Conservation (phyloP, 768 basidiomycete genomes). For the Leccinum broughii region DNA sequence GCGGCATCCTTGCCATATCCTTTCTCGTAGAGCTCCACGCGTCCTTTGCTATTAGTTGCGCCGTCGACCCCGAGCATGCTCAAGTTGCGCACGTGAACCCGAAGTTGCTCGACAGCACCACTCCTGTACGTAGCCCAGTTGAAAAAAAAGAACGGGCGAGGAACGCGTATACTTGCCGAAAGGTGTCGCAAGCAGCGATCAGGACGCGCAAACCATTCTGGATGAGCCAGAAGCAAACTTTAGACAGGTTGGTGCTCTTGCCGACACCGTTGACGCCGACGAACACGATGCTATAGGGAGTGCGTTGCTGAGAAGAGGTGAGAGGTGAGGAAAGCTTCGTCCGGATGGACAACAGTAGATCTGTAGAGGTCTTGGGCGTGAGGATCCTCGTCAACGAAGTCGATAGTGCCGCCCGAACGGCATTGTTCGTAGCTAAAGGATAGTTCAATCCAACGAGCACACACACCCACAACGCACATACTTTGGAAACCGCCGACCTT, state of each 20-base stretch:
- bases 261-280: conserved; percentile 99
- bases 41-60: conserved; percentile 64
- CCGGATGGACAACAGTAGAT: conserved; percentile 89
- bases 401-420: conserved; percentile 81
- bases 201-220: conserved; percentile 92
- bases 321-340: conserved; percentile 79
- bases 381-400: conserved; percentile 89
- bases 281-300: conserved; percentile 92
- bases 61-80: conserved; percentile 78
- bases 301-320: conserved; percentile 70
- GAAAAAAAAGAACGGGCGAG: not conserved
- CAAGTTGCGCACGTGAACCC: conserved; percentile 94
- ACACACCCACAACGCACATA: conserved; percentile 36
- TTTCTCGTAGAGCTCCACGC: conserved; percentile 91
- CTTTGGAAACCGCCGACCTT: conserved; percentile 90
- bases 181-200: conserved; percentile 98
- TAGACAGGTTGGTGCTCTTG: conserved; percentile 96
- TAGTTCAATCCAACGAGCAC: conserved; percentile 5
- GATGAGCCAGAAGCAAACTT: conserved; percentile 99
- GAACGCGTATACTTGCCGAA: conserved; percentile 53
- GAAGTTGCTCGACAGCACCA: conserved; percentile 96
- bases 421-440: conserved; percentile 71
- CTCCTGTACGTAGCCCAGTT: conserved; percentile 49
- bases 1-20: conserved; percentile 99
- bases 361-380: conserved; percentile 97